phyloP scores from a whole-genome alignment of 2,329 filamentous ascomycete species.

The Aspergillus sojae region DNA sequence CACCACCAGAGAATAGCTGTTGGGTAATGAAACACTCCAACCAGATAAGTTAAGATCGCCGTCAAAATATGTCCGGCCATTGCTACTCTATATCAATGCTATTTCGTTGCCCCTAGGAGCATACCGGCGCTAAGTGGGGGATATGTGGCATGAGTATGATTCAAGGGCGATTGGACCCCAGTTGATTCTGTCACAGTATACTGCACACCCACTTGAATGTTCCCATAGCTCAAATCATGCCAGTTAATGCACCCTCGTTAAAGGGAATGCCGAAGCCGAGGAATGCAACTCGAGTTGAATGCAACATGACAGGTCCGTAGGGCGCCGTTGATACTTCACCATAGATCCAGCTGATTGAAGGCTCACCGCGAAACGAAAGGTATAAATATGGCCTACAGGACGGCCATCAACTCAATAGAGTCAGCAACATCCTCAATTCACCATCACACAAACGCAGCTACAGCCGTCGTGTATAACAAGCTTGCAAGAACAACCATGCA shows the following conservation, averaged over 20 bases:
- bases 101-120: not conserved
- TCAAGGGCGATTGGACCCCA: not conserved
- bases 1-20: not conserved
- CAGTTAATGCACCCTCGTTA: not conserved
- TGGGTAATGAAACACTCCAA: not conserved
- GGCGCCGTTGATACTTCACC: not conserved
- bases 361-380: not conserved
- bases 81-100: not conserved
- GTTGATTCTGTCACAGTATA: not conserved
- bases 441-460: not conserved
- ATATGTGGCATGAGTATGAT: not conserved
- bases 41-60: not conserved
- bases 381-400: not conserved
- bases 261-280: not conserved
- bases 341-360: not conserved
- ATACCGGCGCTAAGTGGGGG: not conserved
- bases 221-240: not conserved
- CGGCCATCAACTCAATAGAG: not conserved
- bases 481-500: conserved; percentile 3
- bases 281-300: conserved; percentile 5
- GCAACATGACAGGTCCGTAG: conserved; percentile 4
- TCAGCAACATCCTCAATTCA: not conserved
- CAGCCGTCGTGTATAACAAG: not conserved
- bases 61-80: not conserved
- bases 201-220: not conserved